Conservation (phyloP, 805 yeast species). For the Sungouiozyma intestinalis region DNA sequence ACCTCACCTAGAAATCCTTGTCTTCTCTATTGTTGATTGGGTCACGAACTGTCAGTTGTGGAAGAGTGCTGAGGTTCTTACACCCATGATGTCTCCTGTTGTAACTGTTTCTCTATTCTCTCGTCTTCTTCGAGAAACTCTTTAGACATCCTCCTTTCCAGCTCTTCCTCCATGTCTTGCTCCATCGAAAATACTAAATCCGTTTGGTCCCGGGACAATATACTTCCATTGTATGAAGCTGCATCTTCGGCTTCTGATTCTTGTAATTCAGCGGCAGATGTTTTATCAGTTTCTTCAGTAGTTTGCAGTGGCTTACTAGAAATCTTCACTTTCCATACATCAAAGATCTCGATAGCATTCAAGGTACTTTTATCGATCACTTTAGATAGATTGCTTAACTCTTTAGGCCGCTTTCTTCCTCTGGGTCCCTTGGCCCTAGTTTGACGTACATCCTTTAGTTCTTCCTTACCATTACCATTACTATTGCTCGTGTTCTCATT, state of each 20-base stretch:
- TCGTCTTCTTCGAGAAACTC: constrained; percentile 6
- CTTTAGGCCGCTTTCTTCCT: constrained; percentile 56
- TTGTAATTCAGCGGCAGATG: background rate
- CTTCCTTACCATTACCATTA: background rate
- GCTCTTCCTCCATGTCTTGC: constrained; percentile 8
- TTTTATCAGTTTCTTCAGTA: too few relatives aligned
- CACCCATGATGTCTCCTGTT: background rate
- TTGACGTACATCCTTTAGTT: constrained; percentile 8
- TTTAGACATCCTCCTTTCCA: constrained; percentile 8
- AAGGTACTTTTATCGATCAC: constrained; percentile 13
- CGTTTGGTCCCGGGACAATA: constrained; percentile 9
- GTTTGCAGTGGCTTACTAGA: background rate
- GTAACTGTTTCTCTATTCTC: background rate
- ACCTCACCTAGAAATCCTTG: too few relatives aligned
- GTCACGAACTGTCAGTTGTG: too few relatives aligned
- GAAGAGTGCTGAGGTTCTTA: too few relatives aligned
- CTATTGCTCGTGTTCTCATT: background rate
- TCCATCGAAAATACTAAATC: constrained; percentile 8
- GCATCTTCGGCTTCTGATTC: constrained; percentile 1
- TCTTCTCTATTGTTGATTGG: too few relatives aligned
- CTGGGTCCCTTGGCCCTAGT: constrained; percentile 64
- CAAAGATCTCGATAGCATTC: constrained; percentile 14
- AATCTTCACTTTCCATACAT: constrained; percentile 13
- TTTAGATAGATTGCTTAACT: constrained; percentile 33
- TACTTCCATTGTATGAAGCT: constrained; percentile 3